Conservation (phyloP, 768 basidiomycete species). For the Paxillus ammoniavirescens region DNA sequence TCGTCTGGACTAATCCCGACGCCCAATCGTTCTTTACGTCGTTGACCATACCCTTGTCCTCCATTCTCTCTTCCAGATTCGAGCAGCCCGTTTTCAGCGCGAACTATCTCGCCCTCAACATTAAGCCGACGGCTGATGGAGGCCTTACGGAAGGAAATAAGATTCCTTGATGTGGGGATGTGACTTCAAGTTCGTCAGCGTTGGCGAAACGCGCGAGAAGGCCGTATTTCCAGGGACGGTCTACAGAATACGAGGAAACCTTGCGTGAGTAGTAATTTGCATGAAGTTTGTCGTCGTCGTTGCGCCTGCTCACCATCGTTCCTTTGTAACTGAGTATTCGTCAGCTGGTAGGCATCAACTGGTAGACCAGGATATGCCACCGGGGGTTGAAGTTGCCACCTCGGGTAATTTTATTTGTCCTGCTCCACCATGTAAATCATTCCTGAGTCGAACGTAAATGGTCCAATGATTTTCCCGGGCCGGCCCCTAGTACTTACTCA, state of each 20-base stretch:
- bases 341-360: constrained; percentile 17
- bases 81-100: constrained; percentile 72
- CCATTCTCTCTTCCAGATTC: constrained; percentile 67
- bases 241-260: constrained; percentile 30
- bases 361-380: constrained; percentile 23
- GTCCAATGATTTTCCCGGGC: too few species aligned
- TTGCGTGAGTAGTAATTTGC: constrained; percentile 29
- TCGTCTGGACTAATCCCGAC: constrained; percentile 55
- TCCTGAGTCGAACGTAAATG: too few species aligned
- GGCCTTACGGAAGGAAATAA: constrained; percentile 61
- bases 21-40: constrained; percentile 38
- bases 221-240: constrained; percentile 71
- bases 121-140: constrained; percentile 65
- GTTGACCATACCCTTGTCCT: constrained; percentile 54
- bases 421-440: too few species aligned
- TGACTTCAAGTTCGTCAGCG: constrained; percentile 64
- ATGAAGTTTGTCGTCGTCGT: not conserved
- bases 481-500: too few species aligned
- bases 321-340: constrained; percentile 28
- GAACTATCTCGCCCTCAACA: constrained; percentile 65
- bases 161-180: constrained; percentile 65
- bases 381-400: constrained; percentile 6
- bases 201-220: constrained; percentile 74
- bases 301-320: not conserved
- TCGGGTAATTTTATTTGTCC: too few species aligned